Conservation (phyloP, 2,329 filamentous ascomycete species). For the Phyllosticta ampelicida region DNA sequence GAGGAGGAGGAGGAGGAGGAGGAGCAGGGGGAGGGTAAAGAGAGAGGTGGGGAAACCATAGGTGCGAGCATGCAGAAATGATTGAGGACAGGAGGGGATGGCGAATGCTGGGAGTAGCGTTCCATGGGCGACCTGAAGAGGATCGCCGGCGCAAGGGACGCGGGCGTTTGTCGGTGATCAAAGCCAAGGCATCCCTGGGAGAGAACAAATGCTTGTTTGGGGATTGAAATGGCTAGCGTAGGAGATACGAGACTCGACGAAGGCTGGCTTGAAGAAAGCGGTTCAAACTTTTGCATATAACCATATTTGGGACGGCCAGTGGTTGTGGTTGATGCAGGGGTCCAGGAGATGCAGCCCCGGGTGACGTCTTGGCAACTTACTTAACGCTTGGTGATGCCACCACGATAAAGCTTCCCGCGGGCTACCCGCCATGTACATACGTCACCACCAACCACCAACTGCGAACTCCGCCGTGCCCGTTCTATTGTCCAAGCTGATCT, state of each 20-base stretch:
- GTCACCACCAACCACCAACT: not conserved
- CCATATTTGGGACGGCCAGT: too few relatives aligned
- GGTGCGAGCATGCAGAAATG: not conserved
- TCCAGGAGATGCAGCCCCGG: too few relatives aligned
- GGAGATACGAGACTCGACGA: not conserved
- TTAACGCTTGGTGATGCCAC: not conserved
- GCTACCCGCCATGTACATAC: not conserved
- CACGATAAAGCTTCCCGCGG: not conserved
- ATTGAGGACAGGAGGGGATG: not conserved
- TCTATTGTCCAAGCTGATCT: not conserved
- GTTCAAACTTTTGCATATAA: not conserved
- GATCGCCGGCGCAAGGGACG: not conserved
- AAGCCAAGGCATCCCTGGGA: not conserved
- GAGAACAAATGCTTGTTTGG: not conserved
- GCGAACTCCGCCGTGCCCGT: not conserved
- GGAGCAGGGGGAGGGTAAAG: slow-evolving; percentile 6
- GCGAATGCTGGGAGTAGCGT: not conserved
- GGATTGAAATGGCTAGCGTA: not conserved
- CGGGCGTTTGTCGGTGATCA: not conserved
- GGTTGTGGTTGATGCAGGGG: not conserved
- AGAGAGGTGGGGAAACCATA: not conserved
- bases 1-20: too few relatives aligned
- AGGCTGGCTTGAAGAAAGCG: not conserved
- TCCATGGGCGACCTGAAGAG: not conserved
- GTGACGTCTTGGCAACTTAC: not conserved